These are phyloP conservation scores for Cystobasidiopsis lactophilus DNA, from an alignment of 768 basidiomycete genomes.

Conservation along the genomic window DNA sequence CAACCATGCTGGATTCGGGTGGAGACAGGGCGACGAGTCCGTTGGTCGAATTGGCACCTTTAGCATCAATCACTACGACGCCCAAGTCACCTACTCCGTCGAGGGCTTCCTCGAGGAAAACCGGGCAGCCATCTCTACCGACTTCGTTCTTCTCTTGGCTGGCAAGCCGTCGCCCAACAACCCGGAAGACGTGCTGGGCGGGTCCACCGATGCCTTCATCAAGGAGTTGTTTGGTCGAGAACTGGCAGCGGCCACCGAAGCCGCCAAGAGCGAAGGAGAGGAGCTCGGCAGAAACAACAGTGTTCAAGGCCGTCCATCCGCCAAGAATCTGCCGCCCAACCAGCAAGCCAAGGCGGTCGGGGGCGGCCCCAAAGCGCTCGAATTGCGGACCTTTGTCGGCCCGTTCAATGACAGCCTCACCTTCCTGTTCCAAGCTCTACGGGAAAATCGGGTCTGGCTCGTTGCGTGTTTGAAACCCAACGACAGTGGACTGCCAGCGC, in stretches of 20 bases:
- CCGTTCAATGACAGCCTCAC: constrained; percentile 69
- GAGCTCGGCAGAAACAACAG: neutral
- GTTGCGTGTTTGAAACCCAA: constrained; percentile 87
- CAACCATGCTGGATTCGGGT: constrained; percentile 60
- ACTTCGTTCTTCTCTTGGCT: constrained; percentile 72
- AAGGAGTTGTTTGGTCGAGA: constrained; percentile 70
- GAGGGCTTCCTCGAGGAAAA: constrained; percentile 78
- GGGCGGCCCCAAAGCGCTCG: constrained; percentile 31
- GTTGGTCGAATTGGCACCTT: constrained; percentile 54
- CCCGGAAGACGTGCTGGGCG: constrained; percentile 21
- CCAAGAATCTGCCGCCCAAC: constrained; percentile 18
- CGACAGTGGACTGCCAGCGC: constrained; percentile 81
- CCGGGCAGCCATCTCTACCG: constrained; percentile 68
- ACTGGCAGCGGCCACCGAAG: constrained; percentile 61
- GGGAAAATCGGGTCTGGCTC: constrained; percentile 67
- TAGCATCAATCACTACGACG: constrained; percentile 76
- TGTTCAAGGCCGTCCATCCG: neutral
- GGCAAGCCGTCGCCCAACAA: constrained; percentile 26
- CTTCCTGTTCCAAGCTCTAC: constrained; percentile 64
- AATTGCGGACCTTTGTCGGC: constrained; percentile 37
- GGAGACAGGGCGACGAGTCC: constrained; percentile 15
- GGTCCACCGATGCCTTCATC: constrained; percentile 75
- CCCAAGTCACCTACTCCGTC: constrained; percentile 72
- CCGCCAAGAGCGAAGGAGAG: constrained; percentile 39
- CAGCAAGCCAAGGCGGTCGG: constrained; percentile 24